Percentiles rank a stretch among this genome's conserved stretches.
phyloP scores from a whole-genome alignment of 2,329 filamentous ascomycete genomes.

The Cladosporium sp. region DNA sequence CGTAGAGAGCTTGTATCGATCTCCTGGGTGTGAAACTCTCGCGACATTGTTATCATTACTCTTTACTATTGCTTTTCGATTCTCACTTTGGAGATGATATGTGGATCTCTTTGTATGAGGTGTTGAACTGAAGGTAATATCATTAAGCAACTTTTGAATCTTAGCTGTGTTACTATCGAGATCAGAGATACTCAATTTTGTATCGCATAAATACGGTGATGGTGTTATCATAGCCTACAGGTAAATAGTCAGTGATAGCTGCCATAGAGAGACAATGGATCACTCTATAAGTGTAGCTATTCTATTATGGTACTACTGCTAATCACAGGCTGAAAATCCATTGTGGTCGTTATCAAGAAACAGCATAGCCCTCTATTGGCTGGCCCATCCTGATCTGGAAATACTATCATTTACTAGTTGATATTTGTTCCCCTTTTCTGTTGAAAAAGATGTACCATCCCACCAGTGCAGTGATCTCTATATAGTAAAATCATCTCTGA shows the following conservation, averaged over 20 bases:
- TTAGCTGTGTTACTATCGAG: neutral
- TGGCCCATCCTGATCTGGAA: too few species aligned
- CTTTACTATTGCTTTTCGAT: neutral
- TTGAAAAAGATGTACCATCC: too few species aligned
- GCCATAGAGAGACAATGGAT: neutral
- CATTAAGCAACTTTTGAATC: neutral
- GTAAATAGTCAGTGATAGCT: neutral
- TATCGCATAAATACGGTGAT: neutral
- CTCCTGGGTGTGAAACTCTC: neutral
- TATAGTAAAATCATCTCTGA: neutral
- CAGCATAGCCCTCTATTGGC: too few species aligned
- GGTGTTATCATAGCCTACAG: neutral
- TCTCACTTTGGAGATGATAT: neutral
- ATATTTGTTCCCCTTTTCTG: too few species aligned
- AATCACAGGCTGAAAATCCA: too few species aligned
- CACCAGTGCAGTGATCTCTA: too few species aligned
- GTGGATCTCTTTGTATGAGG: neutral
- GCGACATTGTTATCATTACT: neutral
- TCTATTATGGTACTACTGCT: too few species aligned
- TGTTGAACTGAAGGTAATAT: neutral
- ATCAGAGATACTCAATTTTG: neutral
- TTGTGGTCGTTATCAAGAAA: too few species aligned
- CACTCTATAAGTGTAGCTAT: neutral
- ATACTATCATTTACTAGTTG: too few species aligned
- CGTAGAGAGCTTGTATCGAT: neutral